A percentile compares a stretch with the other conserved stretches of the same genome.
Conservation (phyloP, 2,329 filamentous ascomycete genomes). For the Ophiostoma himal-ulmi region DNA sequence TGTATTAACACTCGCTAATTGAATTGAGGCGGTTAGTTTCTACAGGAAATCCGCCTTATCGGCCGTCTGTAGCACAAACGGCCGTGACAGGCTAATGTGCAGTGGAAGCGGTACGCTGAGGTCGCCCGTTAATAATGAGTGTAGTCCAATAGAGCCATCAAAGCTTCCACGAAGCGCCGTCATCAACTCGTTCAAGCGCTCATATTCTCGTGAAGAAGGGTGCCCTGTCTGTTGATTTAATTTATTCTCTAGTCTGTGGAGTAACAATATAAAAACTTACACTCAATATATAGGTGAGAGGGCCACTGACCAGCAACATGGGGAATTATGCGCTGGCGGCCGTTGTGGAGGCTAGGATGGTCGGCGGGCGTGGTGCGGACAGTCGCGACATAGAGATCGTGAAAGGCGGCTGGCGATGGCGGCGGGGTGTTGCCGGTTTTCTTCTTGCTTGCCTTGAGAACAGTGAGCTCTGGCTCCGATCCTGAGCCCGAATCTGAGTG, state of each 20-base stretch:
- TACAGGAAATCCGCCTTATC: conserved; percentile 64
- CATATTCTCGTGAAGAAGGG: conserved; percentile 35
- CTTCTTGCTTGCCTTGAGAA: background rate
- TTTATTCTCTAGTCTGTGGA: background rate
- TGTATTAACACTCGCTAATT: conserved; percentile 25
- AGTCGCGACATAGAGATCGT: conserved; percentile 81
- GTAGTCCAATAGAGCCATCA: conserved; percentile 51
- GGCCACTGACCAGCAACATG: conserved; percentile 91
- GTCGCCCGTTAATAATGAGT: conserved; percentile 69
- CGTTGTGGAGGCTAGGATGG: conserved; percentile 78
- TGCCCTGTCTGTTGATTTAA: conserved; percentile 42
- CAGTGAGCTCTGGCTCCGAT: background rate
- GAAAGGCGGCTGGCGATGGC: conserved; percentile 73
- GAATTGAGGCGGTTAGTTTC: conserved; percentile 43
- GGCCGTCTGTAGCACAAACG: conserved; percentile 67
- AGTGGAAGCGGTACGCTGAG: conserved; percentile 72
- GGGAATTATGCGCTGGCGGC: conserved; percentile 72
- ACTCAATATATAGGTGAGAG: conserved; percentile 87
- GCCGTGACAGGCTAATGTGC: conserved; percentile 84
- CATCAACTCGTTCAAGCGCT: background rate
- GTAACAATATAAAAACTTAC: conserved; percentile 46
- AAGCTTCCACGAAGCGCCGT: conserved; percentile 18
- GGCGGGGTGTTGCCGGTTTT: conserved; percentile 44
- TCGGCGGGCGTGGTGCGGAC: conserved; percentile 72
- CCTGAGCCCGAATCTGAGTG: conserved; percentile 14